Conservation (phyloP, 208 protist genomes). For the Naegleria fowleri region DNA sequence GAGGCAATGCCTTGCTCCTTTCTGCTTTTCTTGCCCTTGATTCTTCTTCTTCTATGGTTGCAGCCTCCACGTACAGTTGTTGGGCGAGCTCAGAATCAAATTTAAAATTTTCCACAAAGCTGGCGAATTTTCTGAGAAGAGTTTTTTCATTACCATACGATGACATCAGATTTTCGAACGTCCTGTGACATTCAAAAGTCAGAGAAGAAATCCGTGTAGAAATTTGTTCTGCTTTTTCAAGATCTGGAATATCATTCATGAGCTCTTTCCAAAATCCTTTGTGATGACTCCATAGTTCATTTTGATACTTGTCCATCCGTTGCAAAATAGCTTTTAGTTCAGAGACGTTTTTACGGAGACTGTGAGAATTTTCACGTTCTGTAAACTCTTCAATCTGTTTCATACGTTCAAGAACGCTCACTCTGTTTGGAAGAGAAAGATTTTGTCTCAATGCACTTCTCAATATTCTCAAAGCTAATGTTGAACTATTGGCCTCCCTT, state of each 20-base stretch:
- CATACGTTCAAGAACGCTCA: background rate
- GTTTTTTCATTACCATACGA: background rate
- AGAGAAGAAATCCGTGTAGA: background rate
- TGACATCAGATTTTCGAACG: background rate
- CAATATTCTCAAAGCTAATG: background rate
- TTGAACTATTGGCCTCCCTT: background rate
- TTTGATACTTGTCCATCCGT: background rate
- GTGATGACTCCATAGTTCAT: background rate
- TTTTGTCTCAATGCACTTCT: background rate
- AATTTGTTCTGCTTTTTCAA: background rate
- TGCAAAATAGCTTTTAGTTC: background rate
- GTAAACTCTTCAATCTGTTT: background rate
- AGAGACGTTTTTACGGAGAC: background rate
- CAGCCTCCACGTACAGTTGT: background rate
- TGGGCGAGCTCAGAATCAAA: background rate
- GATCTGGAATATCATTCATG: background rate
- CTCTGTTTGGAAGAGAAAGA: background rate
- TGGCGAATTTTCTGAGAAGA: background rate
- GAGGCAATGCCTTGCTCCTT: too few relatives aligned
- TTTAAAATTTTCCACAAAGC: background rate
- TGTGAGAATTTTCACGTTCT: background rate
- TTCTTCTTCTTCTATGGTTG: background rate
- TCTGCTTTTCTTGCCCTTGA: background rate
- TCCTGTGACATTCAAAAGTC: background rate
- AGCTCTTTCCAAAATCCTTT: background rate